These are phyloP conservation scores for Saccharum officinarum DNA, from an alignment of 176 grass and related monocot genomes.

Conservation along the genomic window DNA sequence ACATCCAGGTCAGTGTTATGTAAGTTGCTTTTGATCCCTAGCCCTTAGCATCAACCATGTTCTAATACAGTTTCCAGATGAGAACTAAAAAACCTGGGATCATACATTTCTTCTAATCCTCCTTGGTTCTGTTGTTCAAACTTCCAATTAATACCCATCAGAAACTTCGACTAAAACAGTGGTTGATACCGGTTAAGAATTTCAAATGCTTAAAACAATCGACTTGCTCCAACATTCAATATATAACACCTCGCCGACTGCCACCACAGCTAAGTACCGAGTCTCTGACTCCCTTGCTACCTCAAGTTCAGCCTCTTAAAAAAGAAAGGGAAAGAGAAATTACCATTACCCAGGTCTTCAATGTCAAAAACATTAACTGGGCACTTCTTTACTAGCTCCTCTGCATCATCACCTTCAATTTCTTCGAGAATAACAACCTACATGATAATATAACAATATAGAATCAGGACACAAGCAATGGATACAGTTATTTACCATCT, in stretches of 20 bases:
- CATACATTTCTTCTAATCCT: background rate
- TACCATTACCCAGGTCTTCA: constrained; percentile 83
- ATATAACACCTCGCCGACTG: background rate
- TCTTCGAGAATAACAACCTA: constrained; percentile 75
- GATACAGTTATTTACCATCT: background rate
- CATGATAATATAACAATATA: constrained; percentile 2
- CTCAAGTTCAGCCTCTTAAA: constrained; percentile 11
- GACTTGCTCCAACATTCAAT: background rate
- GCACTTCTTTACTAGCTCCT: constrained; percentile 71
- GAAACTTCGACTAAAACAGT: background rate
- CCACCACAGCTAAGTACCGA: background rate
- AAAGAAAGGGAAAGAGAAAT: constrained; percentile 28
- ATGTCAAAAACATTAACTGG: constrained; percentile 92
- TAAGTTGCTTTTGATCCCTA: background rate
- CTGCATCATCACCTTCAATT: constrained; percentile 59
- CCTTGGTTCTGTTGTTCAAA: constrained; percentile 1
- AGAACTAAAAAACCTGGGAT: background rate
- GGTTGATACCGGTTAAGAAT: background rate
- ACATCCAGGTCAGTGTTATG: background rate
- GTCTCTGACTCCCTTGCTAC: background rate
- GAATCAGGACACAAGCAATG: background rate
- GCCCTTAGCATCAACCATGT: background rate
- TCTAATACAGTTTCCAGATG: background rate
- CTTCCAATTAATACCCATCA: background rate
- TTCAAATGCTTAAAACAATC: background rate